phyloP scores from a whole-genome alignment of 108 stramenopile species.

The Heterococcus sp. region DNA sequence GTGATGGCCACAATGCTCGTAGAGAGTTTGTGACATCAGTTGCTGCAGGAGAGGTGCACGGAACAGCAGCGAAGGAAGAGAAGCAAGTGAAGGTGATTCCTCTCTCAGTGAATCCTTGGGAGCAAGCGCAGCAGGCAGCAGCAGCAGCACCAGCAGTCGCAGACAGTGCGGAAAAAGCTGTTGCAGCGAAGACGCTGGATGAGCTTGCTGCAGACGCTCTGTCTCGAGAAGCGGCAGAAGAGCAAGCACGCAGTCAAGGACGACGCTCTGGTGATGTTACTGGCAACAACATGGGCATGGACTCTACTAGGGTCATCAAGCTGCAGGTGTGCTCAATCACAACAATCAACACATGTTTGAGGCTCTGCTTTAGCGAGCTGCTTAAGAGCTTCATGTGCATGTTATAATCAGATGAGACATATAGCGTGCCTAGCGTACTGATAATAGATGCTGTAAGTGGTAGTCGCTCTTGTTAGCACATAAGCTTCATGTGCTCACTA shows the following conservation, averaged over 20 bases:
- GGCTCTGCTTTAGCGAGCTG: too few species aligned
- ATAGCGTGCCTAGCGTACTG: too few species aligned
- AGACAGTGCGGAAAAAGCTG: neutral
- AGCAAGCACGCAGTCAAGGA: too few species aligned
- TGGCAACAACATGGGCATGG: neutral
- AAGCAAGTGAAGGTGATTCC: constrained; percentile 9
- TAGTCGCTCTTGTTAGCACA: too few species aligned
- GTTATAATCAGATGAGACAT: too few species aligned
- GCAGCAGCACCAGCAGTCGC: neutral
- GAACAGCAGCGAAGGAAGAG: neutral
- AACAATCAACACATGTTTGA: too few species aligned
- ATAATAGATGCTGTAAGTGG: too few species aligned
- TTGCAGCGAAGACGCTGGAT: constrained; percentile 9
- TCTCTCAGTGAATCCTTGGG: constrained; percentile 34
- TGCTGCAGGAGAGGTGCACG: neutral
- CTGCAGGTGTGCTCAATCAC: neutral
- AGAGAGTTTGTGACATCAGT: neutral
- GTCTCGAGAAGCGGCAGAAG: constrained; percentile 8
- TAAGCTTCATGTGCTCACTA: too few species aligned
- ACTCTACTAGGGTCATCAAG: neutral
- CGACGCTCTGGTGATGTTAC: neutral
- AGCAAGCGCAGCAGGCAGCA: neutral
- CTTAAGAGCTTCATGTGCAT: too few species aligned
- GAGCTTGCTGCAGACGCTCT: constrained; percentile 32
- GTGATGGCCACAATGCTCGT: neutral